Evolutionary conservation across 257 asterid species (phyloP).

Genomic region (Gynochthodes officinalis): DNA sequence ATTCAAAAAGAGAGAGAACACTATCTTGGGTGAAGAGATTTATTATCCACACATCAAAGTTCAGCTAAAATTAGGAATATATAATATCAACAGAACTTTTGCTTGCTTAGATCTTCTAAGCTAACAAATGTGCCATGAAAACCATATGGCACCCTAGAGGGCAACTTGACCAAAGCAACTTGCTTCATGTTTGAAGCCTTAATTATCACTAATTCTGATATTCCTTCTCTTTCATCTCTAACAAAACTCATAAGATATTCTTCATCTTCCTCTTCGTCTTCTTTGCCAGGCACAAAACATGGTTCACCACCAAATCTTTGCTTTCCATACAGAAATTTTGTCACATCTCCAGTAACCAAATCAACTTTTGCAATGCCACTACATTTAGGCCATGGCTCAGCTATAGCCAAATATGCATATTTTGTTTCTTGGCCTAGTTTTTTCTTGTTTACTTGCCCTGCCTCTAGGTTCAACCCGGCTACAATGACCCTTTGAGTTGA

Average conservation of each 20-base stretch:
- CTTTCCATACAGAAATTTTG: slow-evolving; percentile 34
- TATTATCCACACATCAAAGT: too few species aligned
- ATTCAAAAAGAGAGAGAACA: too few species aligned
- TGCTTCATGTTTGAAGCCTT: slow-evolving; percentile 49
- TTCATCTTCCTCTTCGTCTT: slow-evolving; percentile 30
- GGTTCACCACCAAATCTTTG: slow-evolving; percentile 50
- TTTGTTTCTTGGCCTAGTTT: slow-evolving; percentile 35
- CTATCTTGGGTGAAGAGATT: too few species aligned
- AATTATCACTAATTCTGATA: slow-evolving; percentile 44
- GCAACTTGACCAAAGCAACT: slow-evolving; percentile 42
- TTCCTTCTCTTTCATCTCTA: slow-evolving; percentile 42
- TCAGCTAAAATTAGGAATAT: too few species aligned
- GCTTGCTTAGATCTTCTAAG: slow-evolving; percentile 37
- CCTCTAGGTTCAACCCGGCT: slow-evolving; percentile 46
- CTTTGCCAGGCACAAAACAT: slow-evolving; percentile 30
- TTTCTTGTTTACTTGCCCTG: slow-evolving; percentile 43
- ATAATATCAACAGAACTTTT: not conserved
- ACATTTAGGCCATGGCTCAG: slow-evolving; percentile 69
- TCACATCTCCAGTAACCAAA: slow-evolving; percentile 39
- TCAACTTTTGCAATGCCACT: slow-evolving; percentile 58
- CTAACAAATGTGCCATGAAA: slow-evolving; percentile 64
- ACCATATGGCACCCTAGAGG: slow-evolving; percentile 64
- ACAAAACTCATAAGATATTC: slow-evolving; percentile 48
- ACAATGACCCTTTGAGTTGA: slow-evolving; percentile 38
- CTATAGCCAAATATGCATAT: slow-evolving; percentile 52